Percentiles rank a stretch among this genome's conserved stretches.
These are phyloP conservation scores for Dendryphion nanum DNA, from an alignment of 2,329 filamentous ascomycete species.

Conservation along the genomic window DNA sequence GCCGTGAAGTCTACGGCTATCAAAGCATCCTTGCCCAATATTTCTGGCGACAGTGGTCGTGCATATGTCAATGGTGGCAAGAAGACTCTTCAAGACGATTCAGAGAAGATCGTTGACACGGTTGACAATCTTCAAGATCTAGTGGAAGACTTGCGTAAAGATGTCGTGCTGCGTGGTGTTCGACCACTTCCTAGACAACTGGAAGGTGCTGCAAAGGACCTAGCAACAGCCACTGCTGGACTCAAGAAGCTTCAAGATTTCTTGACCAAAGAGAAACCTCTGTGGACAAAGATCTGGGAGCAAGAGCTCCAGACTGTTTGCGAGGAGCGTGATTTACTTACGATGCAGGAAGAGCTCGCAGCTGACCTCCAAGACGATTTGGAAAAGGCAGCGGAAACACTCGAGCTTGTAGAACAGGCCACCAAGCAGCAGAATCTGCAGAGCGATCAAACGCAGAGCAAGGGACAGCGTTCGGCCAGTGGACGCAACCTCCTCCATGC, in stretches of 20 bases:
- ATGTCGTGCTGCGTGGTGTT: conserved; percentile 90
- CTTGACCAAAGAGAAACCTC: conserved; percentile 84
- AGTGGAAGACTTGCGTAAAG: conserved; percentile 94
- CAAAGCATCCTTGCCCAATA: conserved; percentile 67
- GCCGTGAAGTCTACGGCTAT: conserved; percentile 74
- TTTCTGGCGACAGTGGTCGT: conserved; percentile 77
- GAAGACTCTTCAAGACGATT: conserved; percentile 81
- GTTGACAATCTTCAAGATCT: conserved; percentile 97
- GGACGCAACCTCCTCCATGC: conserved; percentile 34
- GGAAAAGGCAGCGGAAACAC: conserved; percentile 90
- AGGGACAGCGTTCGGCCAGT: conserved; percentile 52
- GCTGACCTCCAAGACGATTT: conserved; percentile 91
- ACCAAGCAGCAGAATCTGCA: conserved; percentile 94
- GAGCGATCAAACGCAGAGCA: conserved; percentile 56
- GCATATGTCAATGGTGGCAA: conserved; percentile 83
- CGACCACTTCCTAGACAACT: conserved; percentile 87
- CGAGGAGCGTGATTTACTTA: conserved; percentile 90
- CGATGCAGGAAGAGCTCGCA: conserved; percentile 92
- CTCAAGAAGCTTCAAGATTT: conserved; percentile 94
- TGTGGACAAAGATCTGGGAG: conserved; percentile 99
- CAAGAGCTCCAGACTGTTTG: conserved; percentile 94
- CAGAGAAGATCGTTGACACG: conserved; percentile 83
- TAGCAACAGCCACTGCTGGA: conserved; percentile 75
- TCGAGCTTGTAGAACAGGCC: conserved; percentile 92
- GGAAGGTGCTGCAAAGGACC: conserved; percentile 85